These are phyloP conservation scores for Alternaria ethzedia DNA, from an alignment of 2,329 filamentous ascomycete species.

Conservation along the genomic window DNA sequence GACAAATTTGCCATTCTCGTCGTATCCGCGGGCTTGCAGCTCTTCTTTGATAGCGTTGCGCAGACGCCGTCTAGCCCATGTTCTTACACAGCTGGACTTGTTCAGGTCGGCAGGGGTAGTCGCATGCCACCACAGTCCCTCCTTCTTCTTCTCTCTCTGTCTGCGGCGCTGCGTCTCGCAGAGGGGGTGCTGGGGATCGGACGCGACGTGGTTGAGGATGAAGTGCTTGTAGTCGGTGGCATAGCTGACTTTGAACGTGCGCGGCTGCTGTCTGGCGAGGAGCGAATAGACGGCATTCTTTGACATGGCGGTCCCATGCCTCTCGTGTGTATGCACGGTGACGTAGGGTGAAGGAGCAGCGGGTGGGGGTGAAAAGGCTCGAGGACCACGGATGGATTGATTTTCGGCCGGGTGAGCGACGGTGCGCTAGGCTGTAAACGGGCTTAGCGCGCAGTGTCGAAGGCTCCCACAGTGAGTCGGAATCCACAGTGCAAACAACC, in stretches of 20 bases:
- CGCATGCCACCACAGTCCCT: slow-evolving; percentile 44
- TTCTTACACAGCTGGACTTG: slow-evolving; percentile 41
- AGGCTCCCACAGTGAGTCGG: slow-evolving; percentile 22
- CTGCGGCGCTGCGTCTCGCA: slow-evolving; percentile 26
- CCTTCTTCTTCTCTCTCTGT: slow-evolving; percentile 20
- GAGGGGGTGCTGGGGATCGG: slow-evolving; percentile 37
- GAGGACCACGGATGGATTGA: neutral
- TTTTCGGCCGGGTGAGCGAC: slow-evolving; percentile 6
- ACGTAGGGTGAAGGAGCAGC: neutral
- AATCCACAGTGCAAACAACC: slow-evolving; percentile 19
- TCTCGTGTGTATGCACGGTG: slow-evolving; percentile 7
- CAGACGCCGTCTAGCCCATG: slow-evolving; percentile 41
- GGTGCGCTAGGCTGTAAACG: slow-evolving; percentile 9
- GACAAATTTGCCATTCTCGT: slow-evolving; percentile 33
- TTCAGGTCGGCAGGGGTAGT: slow-evolving; percentile 29
- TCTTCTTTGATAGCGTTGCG: slow-evolving; percentile 40
- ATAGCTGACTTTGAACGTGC: slow-evolving; percentile 33
- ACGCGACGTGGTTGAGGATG: slow-evolving; percentile 26
- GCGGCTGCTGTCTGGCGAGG: slow-evolving; percentile 20
- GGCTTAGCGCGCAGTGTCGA: slow-evolving; percentile 19
- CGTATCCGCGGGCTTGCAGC: slow-evolving; percentile 35
- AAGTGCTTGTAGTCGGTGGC: slow-evolving; percentile 31
- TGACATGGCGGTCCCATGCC: slow-evolving; percentile 18
- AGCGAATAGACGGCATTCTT: slow-evolving; percentile 10
- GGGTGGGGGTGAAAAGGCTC: neutral